Evolutionary conservation across 2,329 filamentous ascomycete species (phyloP), one percentile per base, ranked within the genome.

Genomic region (Cyphellophora europaea): DNA sequence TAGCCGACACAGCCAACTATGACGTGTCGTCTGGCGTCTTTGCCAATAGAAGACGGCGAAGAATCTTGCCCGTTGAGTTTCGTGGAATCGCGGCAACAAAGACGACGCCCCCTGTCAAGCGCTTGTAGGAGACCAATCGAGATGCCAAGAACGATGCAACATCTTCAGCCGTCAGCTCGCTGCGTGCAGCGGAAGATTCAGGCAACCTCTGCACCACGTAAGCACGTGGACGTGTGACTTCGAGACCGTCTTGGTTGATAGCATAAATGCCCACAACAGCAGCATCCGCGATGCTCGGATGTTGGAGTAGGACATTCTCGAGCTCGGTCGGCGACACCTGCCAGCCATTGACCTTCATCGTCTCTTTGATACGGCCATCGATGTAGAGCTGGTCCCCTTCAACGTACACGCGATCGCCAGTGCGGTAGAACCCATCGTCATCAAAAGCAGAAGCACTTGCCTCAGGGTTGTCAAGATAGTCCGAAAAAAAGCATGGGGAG

Each of bases 41-140:
- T n/a, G n/a, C n/a, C n/a, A n/a, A 12, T 5, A 49, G 37, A 5
- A 36, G 23, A 17, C 32, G 34, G 5, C 61, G 53, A 38, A 64
- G 55, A 32, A 71, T 67, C 51, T 71, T 71, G 11, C 67, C 67
- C 38, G 65, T 67, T 1, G 64, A 53, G 3, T 63, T 65, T 30
- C 65, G 63, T 4, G 67, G 67, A 19, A 71, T 66, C 17, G 60
- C 52, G 29, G 67, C 59, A 11, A 69, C 59, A 35, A 70, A 70
- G 14, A 62, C 47, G 6, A 71, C 58, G 0, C 65, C 65, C 5
- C 63, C 62, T 6, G 64, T 64, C 0, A 69, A 45, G 3, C 55
- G 53, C 41, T 71, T 71, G 52, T 69, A 71, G 34, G 59, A 62
- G 5, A 65, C 63, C 15, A 71, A 52, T 30, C 57, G 36, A 3